Evolutionary conservation across 164 flowering plant species (phyloP), one percentile per base, ranked within the genome.

Genomic region (Protea cynaroides): DNA sequence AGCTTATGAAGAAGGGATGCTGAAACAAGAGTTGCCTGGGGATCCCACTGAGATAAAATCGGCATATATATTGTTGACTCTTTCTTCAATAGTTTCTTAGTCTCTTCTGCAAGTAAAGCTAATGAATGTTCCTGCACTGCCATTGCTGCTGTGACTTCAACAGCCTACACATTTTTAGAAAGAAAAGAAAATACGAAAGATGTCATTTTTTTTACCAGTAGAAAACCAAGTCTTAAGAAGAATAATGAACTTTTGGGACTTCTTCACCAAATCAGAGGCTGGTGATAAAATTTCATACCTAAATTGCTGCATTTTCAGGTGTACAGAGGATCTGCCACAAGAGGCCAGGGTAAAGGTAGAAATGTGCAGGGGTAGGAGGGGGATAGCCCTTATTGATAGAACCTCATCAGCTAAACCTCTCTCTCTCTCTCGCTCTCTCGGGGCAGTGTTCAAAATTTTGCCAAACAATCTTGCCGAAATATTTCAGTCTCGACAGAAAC

Each of bases 1-100:
- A 95, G 87, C 76, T 74, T 88, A 78, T 95, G 99, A 61, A 92
- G 72, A 68, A 95, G 85, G 65, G 91, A 89, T 51, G 88, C 93
- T 58, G 94, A 88, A 67, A 85, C 71, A 70, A 80, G 72, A 69
- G 71, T 68, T 54, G 97, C 97, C 47, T 80, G 89, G 40, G 86
- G 82, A 84, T 85, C 79, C 82, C 99, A 79, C 71, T 71, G 74
- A 62, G 86, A 76, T 59, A 95, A 79, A 68, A 90, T 74, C 67
- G 97, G 97, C 77, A 84, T 71, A 75, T 81, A 90, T 25, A 78
- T 56, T 38, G 78, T 70, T 18, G 86, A 72, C 64, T 89, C 96
- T 74, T 75, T 89, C 74, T 78, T 82, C 72, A 92, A 59, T 68
- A 92, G 83, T 75, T 80, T 85, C 67, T 81, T 90, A 34, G 76